A percentile compares a stretch with the other conserved stretches of the same genome.
phyloP scores from a whole-genome alignment of 306 rosid species.

The Begonia fuchsioides region DNA sequence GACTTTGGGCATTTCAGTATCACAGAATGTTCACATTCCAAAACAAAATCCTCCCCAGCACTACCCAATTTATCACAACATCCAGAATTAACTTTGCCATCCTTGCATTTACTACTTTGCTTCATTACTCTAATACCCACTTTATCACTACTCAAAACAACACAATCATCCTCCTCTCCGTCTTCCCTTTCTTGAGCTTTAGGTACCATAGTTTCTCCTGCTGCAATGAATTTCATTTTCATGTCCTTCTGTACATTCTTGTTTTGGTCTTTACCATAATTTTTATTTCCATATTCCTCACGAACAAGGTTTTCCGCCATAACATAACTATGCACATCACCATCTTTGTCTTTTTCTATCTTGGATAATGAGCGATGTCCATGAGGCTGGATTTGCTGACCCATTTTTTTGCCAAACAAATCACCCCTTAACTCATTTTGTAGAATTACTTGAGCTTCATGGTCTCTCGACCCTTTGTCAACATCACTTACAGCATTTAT shows the following conservation, averaged over 20 bases:
- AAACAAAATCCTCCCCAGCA: conserved; percentile 9
- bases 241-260: conserved; percentile 2
- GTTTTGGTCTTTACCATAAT: conserved; percentile 7
- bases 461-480: conserved; percentile 5
- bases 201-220: conserved; percentile 4
- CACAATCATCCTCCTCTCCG: conserved; percentile 25
- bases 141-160: conserved; percentile 13
- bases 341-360: not conserved
- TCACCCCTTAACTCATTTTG: not conserved
- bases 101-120: conserved; percentile 3
- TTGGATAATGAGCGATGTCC: conserved; percentile 6
- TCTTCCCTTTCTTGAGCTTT: conserved; percentile 9
- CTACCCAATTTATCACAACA: conserved; percentile 22
- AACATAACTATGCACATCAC: not conserved
- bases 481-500: conserved; percentile 6
- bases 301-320: conserved; percentile 1
- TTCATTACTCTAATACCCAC: conserved; percentile 5
- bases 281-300: not conserved
- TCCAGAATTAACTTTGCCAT: conserved; percentile 20
- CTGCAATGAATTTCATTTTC: conserved; percentile 3
- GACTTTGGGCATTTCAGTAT: conserved; percentile 32
- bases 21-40: conserved; percentile 31
- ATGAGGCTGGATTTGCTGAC: conserved; percentile 4
- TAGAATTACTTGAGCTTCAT: not conserved
- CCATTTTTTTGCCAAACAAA: conserved; percentile 4